Base-by-base conservation (phyloP, 139 green algal genomes). In the Coelastrella sp. region DNA sequence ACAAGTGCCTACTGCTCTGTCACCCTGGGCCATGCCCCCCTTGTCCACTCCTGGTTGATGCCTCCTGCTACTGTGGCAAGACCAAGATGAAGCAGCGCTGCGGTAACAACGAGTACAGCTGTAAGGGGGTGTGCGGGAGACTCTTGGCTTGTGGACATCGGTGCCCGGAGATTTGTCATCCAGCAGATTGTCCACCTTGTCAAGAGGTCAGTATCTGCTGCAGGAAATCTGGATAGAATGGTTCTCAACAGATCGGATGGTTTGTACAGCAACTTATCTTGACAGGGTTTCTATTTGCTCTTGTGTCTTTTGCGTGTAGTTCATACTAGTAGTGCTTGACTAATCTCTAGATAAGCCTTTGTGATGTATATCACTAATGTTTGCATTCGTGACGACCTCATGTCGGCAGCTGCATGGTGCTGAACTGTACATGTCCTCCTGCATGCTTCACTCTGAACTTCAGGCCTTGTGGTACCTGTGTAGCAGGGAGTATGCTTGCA, bases 11-110 rank as follows among this genome's bases (percentile, higher is more conserved):
- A 79, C 87, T 97, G 88, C 90, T 96, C 37, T 97, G 94, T 86
- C 94, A 97, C 88, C 94, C 94, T 6, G 94, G 94, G 7, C 94
- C 94, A 38, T 96, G 92, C 87, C 92, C 94, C 5, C 93, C 92
- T 41, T 97, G 94, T 89, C 92, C 94, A 2, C 86, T 93, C 50
- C 87, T 93, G 67, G 89, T 96, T 37, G 76, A 90, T 19, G 87
- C 90, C 7, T 51, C 48, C 37, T 97, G 94, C 82, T 82, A 92
- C 84, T 97, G 94, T 84, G 94, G 92, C 9, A 89, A 87, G 45
- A 48, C 53, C 4, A 50, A 25, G 0, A 51, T 84, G 25, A 87
- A 91, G 72, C 91, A 88, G 72, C 88, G 94, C 7, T 97, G 94
- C 76, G 91, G 91, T 13, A 86, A 89, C 45, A 73, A 91, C 5